A percentile compares a stretch with the other conserved stretches of the same genome.
Conservation (phyloP, 768 basidiomycete species). For the Tephrocybe sp. region DNA sequence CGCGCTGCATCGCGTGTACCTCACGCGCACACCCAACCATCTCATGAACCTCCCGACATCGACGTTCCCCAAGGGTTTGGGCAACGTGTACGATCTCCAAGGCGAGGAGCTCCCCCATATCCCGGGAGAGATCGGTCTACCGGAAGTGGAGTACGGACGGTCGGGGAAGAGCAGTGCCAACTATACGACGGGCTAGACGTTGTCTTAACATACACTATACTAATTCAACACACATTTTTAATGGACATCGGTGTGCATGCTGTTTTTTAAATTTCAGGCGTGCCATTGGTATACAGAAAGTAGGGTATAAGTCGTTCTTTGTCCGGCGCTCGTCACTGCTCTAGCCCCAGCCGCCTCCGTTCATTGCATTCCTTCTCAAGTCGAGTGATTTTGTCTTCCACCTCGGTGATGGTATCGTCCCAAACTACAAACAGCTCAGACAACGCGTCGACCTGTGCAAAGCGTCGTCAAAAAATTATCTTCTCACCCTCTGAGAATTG, state of each 20-base stretch:
- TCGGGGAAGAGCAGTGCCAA: slow-evolving; percentile 50
- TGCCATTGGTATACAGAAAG: slow-evolving; percentile 3
- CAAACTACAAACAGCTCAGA: slow-evolving; percentile 85
- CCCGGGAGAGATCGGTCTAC: slow-evolving; percentile 54
- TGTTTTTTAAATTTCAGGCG: not conserved
- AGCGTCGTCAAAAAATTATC: not conserved
- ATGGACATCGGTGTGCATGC: not conserved
- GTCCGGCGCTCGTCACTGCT: slow-evolving; percentile 21
- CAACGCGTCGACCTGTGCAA: slow-evolving; percentile 68
- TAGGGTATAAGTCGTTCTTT: slow-evolving; percentile 2
- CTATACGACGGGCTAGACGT: slow-evolving; percentile 2
- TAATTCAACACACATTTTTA: slow-evolving; percentile 1
- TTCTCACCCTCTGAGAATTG: not conserved
- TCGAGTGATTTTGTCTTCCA: slow-evolving; percentile 56
- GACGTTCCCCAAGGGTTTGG: slow-evolving; percentile 61
- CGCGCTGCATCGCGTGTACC: slow-evolving; percentile 77
- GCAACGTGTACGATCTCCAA: slow-evolving; percentile 48
- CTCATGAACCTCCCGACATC: slow-evolving; percentile 69
- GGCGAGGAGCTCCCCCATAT: slow-evolving; percentile 48
- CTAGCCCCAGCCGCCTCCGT: slow-evolving; percentile 60
- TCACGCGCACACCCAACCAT: slow-evolving; percentile 74
- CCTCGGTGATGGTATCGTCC: slow-evolving; percentile 74
- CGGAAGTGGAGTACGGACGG: slow-evolving; percentile 71
- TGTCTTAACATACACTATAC: slow-evolving; percentile 3
- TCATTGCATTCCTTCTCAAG: slow-evolving; percentile 66